phyloP scores from a whole-genome alignment of 1,284 basidiomycete species.

The Coniferiporia sulphurascens region DNA sequence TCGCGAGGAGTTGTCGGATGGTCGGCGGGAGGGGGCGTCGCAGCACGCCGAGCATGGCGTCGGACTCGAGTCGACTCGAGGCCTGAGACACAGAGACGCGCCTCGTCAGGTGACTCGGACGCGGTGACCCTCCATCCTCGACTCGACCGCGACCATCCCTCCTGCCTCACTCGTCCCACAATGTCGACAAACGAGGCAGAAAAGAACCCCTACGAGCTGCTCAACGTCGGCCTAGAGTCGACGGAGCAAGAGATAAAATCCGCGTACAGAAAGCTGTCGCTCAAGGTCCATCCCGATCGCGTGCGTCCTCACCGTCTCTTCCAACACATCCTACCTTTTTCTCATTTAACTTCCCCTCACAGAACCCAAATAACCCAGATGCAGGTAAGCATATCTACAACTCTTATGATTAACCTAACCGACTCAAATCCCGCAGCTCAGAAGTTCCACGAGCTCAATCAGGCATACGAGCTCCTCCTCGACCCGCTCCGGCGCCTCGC shows the following conservation, averaged over 20 bases:
- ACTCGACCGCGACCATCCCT: not conserved
- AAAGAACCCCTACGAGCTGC: constrained; percentile 71
- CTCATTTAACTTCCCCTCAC: constrained; percentile 14
- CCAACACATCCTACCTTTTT: constrained; percentile 25
- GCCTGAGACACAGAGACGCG: not conserved
- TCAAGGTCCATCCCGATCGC: constrained; percentile 87
- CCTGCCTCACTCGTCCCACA: not conserved
- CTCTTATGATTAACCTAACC: not conserved
- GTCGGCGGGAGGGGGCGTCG: constrained; percentile 37
- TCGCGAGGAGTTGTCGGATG: constrained; percentile 51
- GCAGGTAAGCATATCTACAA: constrained; percentile 46
- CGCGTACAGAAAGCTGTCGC: constrained; percentile 77
- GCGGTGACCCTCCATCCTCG: not conserved
- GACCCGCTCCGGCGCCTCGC: constrained; percentile 81
- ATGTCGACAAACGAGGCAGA: constrained; percentile 37
- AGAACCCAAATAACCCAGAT: constrained; percentile 79
- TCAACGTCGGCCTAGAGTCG: constrained; percentile 62
- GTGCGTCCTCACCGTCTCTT: constrained; percentile 39
- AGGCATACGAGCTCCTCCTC: constrained; percentile 81
- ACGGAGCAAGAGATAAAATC: constrained; percentile 81
- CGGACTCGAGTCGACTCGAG: not conserved
- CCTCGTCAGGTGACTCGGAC: constrained; percentile 1
- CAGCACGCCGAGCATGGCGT: constrained; percentile 10
- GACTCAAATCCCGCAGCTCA: constrained; percentile 39
- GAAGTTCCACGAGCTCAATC: constrained; percentile 85